Evolutionary conservation across 768 basidiomycete genomes (phyloP), one percentile per base, ranked within the genome.

Genomic region (Lentinula edodes): DNA sequence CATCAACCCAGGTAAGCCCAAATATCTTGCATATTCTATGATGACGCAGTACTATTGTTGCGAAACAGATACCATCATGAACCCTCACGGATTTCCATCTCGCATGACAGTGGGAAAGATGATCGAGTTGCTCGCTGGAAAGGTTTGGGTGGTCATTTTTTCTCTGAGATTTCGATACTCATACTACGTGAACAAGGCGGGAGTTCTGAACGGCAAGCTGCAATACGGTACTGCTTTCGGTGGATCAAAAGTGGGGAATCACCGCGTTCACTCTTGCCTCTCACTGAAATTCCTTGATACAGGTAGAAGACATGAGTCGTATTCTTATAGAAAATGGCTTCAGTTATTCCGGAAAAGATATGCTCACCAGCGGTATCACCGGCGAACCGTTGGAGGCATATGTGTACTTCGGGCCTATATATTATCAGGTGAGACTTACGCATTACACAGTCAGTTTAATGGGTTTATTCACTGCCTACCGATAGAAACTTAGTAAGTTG

Each of bases 101-200:
- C 91, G 96, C 59, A 98, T 95, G 95, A 99, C 97, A 28, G 97
- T 99, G 34, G 97, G 97, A 53, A 99, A 99, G 79, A 99, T 99
- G 97, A 97, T 99, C 58, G 97, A 99, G 74, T 80, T 98, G 20
- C 77, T 99, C 36, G 91, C 95, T 12, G 96, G 97, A 55, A 99
- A 99, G 83, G 92, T 91, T 61, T 42, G 39, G 32, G 15, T 12
- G 58, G 51, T 42, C 42, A 28, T n/a, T 48, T 58, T 23, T 41
- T 13, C 15, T 56, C 23, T 39, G 0, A n/a, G 20, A 52, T 43
- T 39, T 18, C 12, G 39, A 36, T 56, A 34, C 41, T 56, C 18
- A 43, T 28, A 2, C 16, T 56, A 43, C 41, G 55, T 41, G 20
- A 38, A 15, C 13, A 64, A 93, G 91, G 96, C 96, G 12, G 96